These are phyloP conservation scores for Xerocomus spinulosus DNA, from an alignment of 768 basidiomycete genomes.

Conservation along the genomic window DNA sequence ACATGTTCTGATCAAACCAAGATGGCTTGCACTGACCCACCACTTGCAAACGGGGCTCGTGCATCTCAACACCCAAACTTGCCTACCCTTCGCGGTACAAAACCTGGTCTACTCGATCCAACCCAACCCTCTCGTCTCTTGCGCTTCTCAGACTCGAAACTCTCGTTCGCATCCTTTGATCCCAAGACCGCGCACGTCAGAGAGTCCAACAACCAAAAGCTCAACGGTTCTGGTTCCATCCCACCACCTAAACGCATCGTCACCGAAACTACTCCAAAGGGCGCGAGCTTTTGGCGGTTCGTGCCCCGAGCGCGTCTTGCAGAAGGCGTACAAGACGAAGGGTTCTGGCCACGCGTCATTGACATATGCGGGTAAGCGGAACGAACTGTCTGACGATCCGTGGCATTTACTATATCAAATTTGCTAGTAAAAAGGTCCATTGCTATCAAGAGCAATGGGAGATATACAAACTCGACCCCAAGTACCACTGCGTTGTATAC, in stretches of 20 bases:
- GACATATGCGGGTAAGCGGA: constrained; percentile 63
- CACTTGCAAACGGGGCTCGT: constrained; percentile 1
- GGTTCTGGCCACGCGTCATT: constrained; percentile 63
- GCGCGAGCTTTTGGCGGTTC: constrained; percentile 65
- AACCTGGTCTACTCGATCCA: constrained; percentile 63
- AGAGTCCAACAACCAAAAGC: constrained; percentile 36
- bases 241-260: constrained; percentile 68
- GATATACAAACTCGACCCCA: constrained; percentile 74
- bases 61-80: constrained; percentile 9
- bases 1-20: too few relatives aligned
- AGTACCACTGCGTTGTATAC: constrained; percentile 62
- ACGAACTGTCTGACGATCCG: constrained; percentile 1
- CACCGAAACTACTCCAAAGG: constrained; percentile 58
- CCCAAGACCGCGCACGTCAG: constrained; percentile 56
- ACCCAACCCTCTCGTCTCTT: constrained; percentile 59
- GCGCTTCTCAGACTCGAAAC: constrained; percentile 50
- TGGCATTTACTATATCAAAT: constrained; percentile 10
- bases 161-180: constrained; percentile 76
- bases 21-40: constrained; percentile 10
- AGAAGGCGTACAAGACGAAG: constrained; percentile 59
- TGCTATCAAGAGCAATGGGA: constrained; percentile 81
- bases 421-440: constrained; percentile 41
- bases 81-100: constrained; percentile 36
- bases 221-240: constrained; percentile 43
- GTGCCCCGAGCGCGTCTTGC: constrained; percentile 64